A percentile compares a stretch with the other conserved stretches of the same genome.
These are phyloP conservation scores for Syzygium aromaticum DNA, from an alignment of 345 rosid species.

Conservation along the genomic window DNA sequence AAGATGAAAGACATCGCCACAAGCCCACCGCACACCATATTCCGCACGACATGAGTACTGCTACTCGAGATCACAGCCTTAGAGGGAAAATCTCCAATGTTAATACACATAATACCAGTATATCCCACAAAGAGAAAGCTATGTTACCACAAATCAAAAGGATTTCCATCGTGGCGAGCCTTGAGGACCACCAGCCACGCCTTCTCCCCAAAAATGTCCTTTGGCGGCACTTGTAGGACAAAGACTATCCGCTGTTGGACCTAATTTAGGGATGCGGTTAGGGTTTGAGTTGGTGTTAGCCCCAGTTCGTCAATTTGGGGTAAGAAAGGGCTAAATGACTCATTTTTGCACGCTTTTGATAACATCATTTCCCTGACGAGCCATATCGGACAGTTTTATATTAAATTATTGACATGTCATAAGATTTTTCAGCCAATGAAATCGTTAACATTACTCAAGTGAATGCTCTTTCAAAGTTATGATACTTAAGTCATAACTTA, in stretches of 20 bases:
- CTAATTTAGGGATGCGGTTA: not conserved
- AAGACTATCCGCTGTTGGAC: not conserved
- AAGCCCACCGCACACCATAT: not conserved
- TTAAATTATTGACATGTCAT: not conserved
- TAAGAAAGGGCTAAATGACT: not conserved
- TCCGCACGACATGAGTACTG: not conserved
- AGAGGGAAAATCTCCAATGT: not conserved
- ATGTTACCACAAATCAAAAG: not conserved
- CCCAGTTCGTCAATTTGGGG: not conserved
- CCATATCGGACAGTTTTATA: not conserved
- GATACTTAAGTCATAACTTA: not conserved
- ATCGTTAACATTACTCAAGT: not conserved
- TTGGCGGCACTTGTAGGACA: not conserved
- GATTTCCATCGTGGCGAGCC: not conserved
- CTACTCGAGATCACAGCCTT: not conserved
- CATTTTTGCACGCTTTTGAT: not conserved
- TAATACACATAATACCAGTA: not conserved
- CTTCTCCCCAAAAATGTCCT: not conserved
- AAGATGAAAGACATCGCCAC: not conserved
- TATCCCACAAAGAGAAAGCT: not conserved
- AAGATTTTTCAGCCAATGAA: not conserved
- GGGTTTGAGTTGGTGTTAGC: not conserved
- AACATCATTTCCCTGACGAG: not conserved
- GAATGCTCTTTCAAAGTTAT: not conserved
- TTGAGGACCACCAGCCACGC: not conserved